Evolutionary conservation across 768 basidiomycete genomes (phyloP), one percentile per base, ranked within the genome.

Genomic region (Russula sp.): DNA sequence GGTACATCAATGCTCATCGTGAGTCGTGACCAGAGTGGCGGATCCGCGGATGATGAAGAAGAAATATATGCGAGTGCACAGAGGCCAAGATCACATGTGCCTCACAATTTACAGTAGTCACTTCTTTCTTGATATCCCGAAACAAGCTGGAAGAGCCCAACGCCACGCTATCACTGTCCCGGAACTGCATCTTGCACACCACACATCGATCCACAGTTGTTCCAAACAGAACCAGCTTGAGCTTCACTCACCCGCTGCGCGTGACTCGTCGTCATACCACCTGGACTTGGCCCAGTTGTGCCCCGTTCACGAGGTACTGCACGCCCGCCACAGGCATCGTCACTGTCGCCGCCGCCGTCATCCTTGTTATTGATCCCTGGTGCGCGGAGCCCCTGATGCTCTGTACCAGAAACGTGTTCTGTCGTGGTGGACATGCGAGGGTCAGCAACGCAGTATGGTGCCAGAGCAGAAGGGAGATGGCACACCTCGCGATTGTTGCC

Each of bases 211-310:
- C 68, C 44, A 69, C 68, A 5, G 62, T 57, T 48, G 57, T 51
- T 46, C 66, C 68, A 24, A 59, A 49, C 16, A 69, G 57, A 11
- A 59, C 61, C 46, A 69, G n/a, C 63, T 69, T 69, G 55, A 69
- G 59, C 62, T 64, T 67, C 44, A 67, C 66, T 10, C 66, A 63
- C 48, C 68, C 68, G 44, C 52, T 67, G 54, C 62, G 67, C 36
- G 63, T 67, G n/a, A 68, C 63, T 11, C 68, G 66, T 40, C 66
- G 59, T 8, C 68, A 66, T 16, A 59, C 56, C 16, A 67, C 54
- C 56, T 64, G 56, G 51, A 67, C 56, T 24, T 40, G 66, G 3
- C 68, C 68, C 44, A 64, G 40, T 38, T 59, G 68, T 10, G 66
- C 52, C n/a, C 64, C 64, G 13, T 61, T 61, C 55, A 42, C 48